Percentiles rank a stretch among this genome's conserved stretches.
Conservation (phyloP, 2,329 filamentous ascomycete genomes). For the Sclerotinia trifoliorum region DNA sequence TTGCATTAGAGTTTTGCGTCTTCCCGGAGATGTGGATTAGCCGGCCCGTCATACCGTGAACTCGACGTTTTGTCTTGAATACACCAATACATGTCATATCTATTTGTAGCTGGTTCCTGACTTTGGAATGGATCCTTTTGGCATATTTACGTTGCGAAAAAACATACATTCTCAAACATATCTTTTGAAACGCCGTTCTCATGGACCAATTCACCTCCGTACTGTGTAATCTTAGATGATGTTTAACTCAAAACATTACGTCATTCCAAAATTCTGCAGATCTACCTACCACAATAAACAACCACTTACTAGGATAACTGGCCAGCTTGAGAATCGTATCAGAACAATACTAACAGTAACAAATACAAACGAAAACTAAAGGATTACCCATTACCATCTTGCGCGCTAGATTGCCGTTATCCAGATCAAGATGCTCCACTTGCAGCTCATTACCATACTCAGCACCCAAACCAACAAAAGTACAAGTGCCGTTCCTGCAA, state of each 20-base stretch:
- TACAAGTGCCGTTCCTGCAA: not conserved
- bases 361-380: slow-evolving; percentile 3
- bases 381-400: not conserved
- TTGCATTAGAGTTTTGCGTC: not conserved
- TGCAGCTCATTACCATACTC: not conserved
- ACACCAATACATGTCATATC: not conserved
- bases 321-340: not conserved
- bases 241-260: not conserved
- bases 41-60: not conserved
- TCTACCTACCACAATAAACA: not conserved
- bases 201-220: not conserved
- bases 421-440: not conserved
- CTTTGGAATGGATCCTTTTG: not conserved
- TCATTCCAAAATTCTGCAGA: not conserved
- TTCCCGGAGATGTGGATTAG: not conserved
- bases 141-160: not conserved
- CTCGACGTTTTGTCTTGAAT: not conserved
- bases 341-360: not conserved
- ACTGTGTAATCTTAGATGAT: not conserved
- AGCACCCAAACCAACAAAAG: not conserved
- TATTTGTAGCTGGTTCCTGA: not conserved
- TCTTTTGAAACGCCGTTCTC: not conserved
- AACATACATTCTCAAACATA: not conserved
- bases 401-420: not conserved
- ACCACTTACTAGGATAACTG: not conserved